Percentiles rank a stretch among this genome's conserved stretches.
phyloP scores from a whole-genome alignment of 352 stramenopile genomes.

The Pythium volutum region DNA sequence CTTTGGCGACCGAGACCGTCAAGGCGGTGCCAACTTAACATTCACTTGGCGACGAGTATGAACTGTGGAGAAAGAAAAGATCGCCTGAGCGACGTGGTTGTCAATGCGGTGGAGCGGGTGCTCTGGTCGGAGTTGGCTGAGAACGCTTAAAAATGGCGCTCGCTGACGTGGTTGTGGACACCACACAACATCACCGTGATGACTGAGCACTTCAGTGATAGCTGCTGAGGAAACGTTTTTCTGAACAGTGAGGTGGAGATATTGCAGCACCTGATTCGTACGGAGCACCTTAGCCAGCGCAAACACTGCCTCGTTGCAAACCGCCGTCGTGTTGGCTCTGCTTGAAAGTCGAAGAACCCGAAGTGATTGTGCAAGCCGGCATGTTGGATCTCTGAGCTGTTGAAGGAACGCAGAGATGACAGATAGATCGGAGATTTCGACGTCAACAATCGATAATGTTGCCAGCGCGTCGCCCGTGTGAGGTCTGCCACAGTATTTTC shows the following conservation, averaged over 20 bases:
- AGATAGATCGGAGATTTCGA: neutral
- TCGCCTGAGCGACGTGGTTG: neutral
- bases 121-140: neutral
- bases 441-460: constrained; percentile 5
- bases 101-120: constrained; percentile 6
- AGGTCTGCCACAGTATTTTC: neutral
- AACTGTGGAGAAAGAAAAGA: constrained; percentile 3
- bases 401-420: neutral
- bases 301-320: neutral
- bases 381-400: constrained; percentile 3
- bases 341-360: constrained; percentile 9
- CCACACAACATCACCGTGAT: neutral
- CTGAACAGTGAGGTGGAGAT: constrained; percentile 9
- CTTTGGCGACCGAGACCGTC: neutral
- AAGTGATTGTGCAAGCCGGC: neutral
- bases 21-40: neutral
- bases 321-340: neutral
- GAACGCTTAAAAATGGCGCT: constrained; percentile 3
- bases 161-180: constrained; percentile 4
- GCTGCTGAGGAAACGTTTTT: neutral
- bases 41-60: neutral
- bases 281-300: neutral
- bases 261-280: constrained; percentile 7
- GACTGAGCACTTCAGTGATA: neutral
- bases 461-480: neutral